Base-by-base conservation (phyloP, 148 eudicot genomes). In the Diospyros kaki region DNA sequence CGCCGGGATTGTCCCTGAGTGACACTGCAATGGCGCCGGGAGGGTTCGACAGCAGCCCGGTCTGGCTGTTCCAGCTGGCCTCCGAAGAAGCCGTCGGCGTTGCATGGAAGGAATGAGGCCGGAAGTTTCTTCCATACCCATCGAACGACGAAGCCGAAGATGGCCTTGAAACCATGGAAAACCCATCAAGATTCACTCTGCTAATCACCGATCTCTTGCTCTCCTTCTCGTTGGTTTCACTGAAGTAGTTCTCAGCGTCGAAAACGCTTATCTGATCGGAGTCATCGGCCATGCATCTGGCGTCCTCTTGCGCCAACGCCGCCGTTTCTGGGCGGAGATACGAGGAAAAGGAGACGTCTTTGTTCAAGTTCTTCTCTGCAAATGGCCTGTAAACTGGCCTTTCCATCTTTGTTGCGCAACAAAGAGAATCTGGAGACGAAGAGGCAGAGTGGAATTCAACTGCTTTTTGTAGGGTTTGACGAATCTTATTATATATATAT, bases 41-140 rank as follows among this genome's bases (percentile, higher is more conserved):
- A 11, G 86, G 91, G 63, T 91, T 86, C 28, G 83, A 63, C 14
- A 88, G 72, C 54, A 93, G 86, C 60, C 94, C 98, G 15, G 89
- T 84, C 77, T 86, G 92, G 91, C 98, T 93, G 69, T 86, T 93
- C 96, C 92, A 89, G 73, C 96, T 89, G 1, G 91, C 98, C 75
- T 93, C 98, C 0, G 98, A 93, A 1, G 93, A 93, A 76, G 89
- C 96, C 0, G 94, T 89, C 41, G 96, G 98, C 14, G 93, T 91
- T 0, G 94, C 89, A 5, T 80, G 84, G 42, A 86, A 87, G 0
- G 96, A 89, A 52, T 86, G 82, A 0, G 80, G 73, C 9, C 89
- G 50, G 59, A 78, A 81, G 14, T 83, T 85, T 6, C 81, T 72
- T 7, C 81, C 76, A 58, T 77, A 79, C 38, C 86, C 87, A 1